Conservation (phyloP, 148 eudicot species). For the Chenopodium quinoa region DNA sequence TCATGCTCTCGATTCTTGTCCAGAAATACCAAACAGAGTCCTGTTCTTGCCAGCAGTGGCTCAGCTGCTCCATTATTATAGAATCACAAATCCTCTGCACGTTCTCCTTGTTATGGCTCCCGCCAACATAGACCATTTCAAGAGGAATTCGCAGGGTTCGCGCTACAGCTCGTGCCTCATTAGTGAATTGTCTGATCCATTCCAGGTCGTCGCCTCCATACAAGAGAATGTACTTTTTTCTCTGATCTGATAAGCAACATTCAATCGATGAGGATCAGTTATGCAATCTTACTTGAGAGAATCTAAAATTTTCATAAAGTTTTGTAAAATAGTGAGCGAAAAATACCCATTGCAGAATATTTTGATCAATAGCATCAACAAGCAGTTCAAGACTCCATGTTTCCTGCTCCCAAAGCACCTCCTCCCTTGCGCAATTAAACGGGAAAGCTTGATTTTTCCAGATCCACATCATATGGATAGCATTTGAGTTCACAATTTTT, state of each 20-base stretch:
- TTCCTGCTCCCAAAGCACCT: constrained; percentile 53
- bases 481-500: constrained; percentile 54
- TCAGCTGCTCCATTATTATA: constrained; percentile 37
- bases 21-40: constrained; percentile 55
- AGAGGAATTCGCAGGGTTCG: constrained; percentile 24
- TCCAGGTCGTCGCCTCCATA: constrained; percentile 52
- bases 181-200: constrained; percentile 45
- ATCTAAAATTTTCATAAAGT: no score
- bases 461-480: constrained; percentile 77
- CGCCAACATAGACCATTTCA: constrained; percentile 50
- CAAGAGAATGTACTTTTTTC: constrained; percentile 44
- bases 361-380: constrained; percentile 48
- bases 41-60: constrained; percentile 51
- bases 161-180: constrained; percentile 29
- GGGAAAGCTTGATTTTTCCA: constrained; percentile 72
- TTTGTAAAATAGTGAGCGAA: background rate
- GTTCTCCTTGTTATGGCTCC: constrained; percentile 33
- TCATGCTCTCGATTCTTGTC: constrained; percentile 66
- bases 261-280: background rate
- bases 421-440: constrained; percentile 51
- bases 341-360: constrained; percentile 47
- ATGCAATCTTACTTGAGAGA: background rate
- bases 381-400: constrained; percentile 63
- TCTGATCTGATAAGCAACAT: constrained; percentile 25
- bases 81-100: constrained; percentile 27